Conservation (phyloP, 2,329 filamentous ascomycete genomes). For the Fonsecaea multimorphosa region DNA sequence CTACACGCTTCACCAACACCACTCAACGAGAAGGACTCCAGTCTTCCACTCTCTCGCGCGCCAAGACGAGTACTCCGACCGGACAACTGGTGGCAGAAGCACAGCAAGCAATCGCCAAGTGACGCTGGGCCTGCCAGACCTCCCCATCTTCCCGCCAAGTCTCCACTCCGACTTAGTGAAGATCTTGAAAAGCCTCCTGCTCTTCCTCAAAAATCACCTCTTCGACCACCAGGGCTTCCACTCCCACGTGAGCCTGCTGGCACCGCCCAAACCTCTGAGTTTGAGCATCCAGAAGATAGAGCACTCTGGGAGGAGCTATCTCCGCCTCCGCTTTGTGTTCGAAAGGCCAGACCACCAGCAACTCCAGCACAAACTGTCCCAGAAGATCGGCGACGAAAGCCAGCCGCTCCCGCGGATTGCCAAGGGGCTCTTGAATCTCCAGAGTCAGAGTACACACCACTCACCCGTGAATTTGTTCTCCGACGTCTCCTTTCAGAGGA, state of each 20-base stretch:
- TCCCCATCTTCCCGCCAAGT: slow-evolving; percentile 18
- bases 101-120: background rate
- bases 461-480: slow-evolving; percentile 9
- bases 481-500: slow-evolving; percentile 6
- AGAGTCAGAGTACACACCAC: slow-evolving; percentile 4
- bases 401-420: background rate
- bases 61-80: slow-evolving; percentile 19
- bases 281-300: slow-evolving; percentile 17
- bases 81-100: slow-evolving; percentile 30
- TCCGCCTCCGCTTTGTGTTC: slow-evolving; percentile 28
- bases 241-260: background rate
- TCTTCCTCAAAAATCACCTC: slow-evolving; percentile 22
- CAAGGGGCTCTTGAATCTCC: background rate
- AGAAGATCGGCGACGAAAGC: background rate
- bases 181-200: slow-evolving; percentile 14
- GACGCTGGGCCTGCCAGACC: slow-evolving; percentile 1
- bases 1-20: slow-evolving; percentile 1
- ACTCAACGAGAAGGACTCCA: slow-evolving; percentile 6
- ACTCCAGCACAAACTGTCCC: slow-evolving; percentile 1
- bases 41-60: slow-evolving; percentile 4
- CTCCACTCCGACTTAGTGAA: slow-evolving; percentile 15
- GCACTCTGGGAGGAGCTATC: slow-evolving; percentile 27
- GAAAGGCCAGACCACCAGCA: slow-evolving; percentile 19
- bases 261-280: background rate
- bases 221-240: slow-evolving; percentile 15